Evolutionary conservation across 2,329 filamentous ascomycete genomes (phyloP).

Genomic region (Talaromyces islandicus): DNA sequence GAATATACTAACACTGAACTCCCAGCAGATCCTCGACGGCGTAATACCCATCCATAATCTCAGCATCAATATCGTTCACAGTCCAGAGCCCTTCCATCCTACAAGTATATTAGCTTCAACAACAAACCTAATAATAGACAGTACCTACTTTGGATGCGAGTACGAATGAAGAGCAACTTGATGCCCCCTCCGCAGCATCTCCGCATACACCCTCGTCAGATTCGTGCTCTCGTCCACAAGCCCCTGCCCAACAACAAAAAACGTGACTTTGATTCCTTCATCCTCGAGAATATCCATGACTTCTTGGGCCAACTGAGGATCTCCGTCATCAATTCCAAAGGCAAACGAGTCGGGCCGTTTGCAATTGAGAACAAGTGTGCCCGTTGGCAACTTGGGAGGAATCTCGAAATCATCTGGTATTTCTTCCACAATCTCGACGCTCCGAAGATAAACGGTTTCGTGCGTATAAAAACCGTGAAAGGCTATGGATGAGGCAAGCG

Average conservation of each 20-base stretch:
- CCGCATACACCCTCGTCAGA: conserved; percentile 57
- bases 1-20: conserved; percentile 25
- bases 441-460: conserved; percentile 46
- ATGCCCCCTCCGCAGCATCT: conserved; percentile 58
- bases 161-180: conserved; percentile 64
- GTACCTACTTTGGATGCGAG: conserved; percentile 56
- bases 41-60: conserved; percentile 29
- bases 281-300: conserved; percentile 58
- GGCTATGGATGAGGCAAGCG: conserved; percentile 52
- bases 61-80: conserved; percentile 28
- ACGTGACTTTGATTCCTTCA: conserved; percentile 60
- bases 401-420: conserved; percentile 49
- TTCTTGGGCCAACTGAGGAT: conserved; percentile 53
- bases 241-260: conserved; percentile 63
- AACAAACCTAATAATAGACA: not conserved
- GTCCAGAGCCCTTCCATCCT: conserved; percentile 33
- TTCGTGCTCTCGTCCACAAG: conserved; percentile 55
- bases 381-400: conserved; percentile 56
- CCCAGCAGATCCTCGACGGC: conserved; percentile 25
- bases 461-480: conserved; percentile 59
- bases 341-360: conserved; percentile 64
- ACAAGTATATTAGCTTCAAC: not conserved
- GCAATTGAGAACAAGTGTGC: conserved; percentile 57
- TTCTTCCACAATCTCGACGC: conserved; percentile 55
- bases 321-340: conserved; percentile 66